Base-by-base conservation (phyloP, 805 yeast genomes). In the Candida incommunis region DNA sequence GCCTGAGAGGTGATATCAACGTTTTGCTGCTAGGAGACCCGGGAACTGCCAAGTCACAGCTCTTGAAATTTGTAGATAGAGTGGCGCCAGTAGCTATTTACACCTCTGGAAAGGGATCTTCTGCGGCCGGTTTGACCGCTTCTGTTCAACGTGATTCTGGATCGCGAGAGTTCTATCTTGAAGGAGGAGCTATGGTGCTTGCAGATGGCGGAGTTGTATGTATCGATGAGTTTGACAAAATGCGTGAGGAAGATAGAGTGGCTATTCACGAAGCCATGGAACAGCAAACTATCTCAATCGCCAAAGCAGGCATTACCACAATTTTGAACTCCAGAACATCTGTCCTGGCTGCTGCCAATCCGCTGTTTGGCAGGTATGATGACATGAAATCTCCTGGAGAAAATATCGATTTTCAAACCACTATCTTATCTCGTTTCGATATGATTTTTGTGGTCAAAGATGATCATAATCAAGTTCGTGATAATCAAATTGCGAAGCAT, bases 241-340 rank as follows among this genome's bases (percentile, higher is more conserved):
- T 92, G 99, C 74, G 97, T 61, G 99, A 92, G 58, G 97, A 92
- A 61, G 98, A 92, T 64, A 75, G 99, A 60, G 97, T 92, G 31
- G 97, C 98, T 0, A 92, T 92, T 53, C 99, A 92, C 64, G 99
- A 92, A 70, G 98, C 98, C 11, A 92, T 92, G 99, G 99, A 92
- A 68, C 99, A 92, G 65, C 99, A 92, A 65, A 92, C 98, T 0
- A 92, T 92, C 48, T 90, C 97, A 13, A 88, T 92, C 61, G 98
- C 99, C 25, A 92, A 92, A 63, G 99, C 99, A 7, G 99, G 99
- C 62, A 92, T 92, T 54, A 92, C 97, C 2, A 92, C 99, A 0
- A 88, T 92, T 46, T 72, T 92, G 54, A 92, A 92, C 64, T 92
- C 98, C 2, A 75, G 99, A 65, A 92, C 98, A 0, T 80, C 95